phyloP scores from a whole-genome alignment of 192 early-diverging fungal species.

The Coemansia sp. region DNA sequence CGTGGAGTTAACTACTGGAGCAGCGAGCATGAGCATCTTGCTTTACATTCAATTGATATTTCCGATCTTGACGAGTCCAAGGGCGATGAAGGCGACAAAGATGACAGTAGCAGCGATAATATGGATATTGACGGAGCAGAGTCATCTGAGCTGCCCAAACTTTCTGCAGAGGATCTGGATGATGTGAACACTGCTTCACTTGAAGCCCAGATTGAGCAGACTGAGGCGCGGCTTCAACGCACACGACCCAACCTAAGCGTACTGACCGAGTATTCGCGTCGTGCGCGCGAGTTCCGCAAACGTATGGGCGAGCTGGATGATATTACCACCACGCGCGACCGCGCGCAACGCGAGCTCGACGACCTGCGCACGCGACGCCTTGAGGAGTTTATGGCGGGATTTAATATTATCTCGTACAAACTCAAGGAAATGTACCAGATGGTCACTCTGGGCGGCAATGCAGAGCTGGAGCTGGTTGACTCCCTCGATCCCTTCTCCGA shows the following conservation, averaged over 20 bases:
- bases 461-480: constrained; percentile 96
- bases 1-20: constrained; percentile 56
- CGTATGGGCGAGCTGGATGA: constrained; percentile 74
- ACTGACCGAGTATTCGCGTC: constrained; percentile 80
- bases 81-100: constrained; percentile 38
- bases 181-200: constrained; percentile 66
- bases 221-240: constrained; percentile 64
- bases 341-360: constrained; percentile 72
- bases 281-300: constrained; percentile 70
- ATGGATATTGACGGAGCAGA: constrained; percentile 36
- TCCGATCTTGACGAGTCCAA: constrained; percentile 6
- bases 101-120: constrained; percentile 48
- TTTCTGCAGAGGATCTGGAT: constrained; percentile 63
- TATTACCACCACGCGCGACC: constrained; percentile 71
- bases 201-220: constrained; percentile 66
- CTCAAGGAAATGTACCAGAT: constrained; percentile 99
- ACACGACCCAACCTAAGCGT: constrained; percentile 80
- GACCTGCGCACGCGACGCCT: constrained; percentile 72
- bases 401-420: constrained; percentile 87
- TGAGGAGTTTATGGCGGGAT: constrained; percentile 94
- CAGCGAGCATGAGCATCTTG: constrained; percentile 60
- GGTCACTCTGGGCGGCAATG: constrained; percentile 97
- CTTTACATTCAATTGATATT: constrained; percentile 54
- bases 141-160: constrained; percentile 49
- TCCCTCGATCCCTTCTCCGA: constrained; percentile 97